A percentile compares a stretch with the other conserved stretches of the same genome.
Conservation (phyloP, 2,329 filamentous ascomycete genomes). For the Fusarium sacchari region DNA sequence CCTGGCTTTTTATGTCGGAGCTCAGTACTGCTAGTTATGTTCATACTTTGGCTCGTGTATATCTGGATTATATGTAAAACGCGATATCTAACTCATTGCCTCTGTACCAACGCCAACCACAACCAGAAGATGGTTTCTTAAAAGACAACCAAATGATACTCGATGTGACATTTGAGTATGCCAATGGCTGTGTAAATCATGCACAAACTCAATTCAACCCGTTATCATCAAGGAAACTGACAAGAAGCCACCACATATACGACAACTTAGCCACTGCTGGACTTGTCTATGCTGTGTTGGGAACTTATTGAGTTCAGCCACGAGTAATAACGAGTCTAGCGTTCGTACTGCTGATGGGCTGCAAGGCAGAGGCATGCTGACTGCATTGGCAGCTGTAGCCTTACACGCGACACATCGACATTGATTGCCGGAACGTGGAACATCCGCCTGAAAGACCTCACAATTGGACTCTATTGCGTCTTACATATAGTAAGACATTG, state of each 20-base stretch:
- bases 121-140: neutral
- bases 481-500: constrained; percentile 7
- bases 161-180: too few relatives aligned
- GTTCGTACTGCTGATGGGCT: neutral
- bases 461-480: neutral
- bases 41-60: neutral
- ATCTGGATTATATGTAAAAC: too few relatives aligned
- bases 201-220: too few relatives aligned
- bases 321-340: neutral
- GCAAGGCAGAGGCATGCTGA: constrained; percentile 3
- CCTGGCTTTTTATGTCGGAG: neutral
- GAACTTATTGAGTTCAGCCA: neutral
- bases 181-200: neutral
- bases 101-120: too few relatives aligned
- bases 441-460: constrained; percentile 11
- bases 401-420: neutral
- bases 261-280: neutral
- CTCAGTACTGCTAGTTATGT: neutral
- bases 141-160: too few relatives aligned
- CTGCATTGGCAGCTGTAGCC: neutral
- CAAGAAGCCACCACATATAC: neutral
- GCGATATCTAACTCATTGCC: too few relatives aligned
- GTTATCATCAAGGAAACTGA: neutral
- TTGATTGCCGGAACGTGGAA: constrained; percentile 10
- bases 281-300: neutral